phyloP scores from a whole-genome alignment of 2,329 filamentous ascomycete genomes.

The Ilyonectria destructans region DNA sequence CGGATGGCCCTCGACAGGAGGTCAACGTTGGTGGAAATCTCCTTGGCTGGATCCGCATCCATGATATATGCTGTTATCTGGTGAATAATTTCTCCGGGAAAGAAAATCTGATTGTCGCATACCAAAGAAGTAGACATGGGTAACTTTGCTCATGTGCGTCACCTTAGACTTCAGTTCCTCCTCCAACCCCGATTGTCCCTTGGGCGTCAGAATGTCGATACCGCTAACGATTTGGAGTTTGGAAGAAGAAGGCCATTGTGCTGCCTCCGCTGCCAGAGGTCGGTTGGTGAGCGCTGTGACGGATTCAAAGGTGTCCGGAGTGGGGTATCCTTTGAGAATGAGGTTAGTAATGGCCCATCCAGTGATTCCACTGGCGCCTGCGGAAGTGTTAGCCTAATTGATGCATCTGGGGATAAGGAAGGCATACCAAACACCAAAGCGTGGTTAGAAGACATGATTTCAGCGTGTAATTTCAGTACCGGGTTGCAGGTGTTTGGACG shows the following conservation, averaged over 20 bases:
- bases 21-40: conserved; percentile 55
- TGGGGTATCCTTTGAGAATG: conserved; percentile 63
- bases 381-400: conserved; percentile 37
- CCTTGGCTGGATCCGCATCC: conserved; percentile 52
- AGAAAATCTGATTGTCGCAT: conserved; percentile 9
- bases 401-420: not conserved
- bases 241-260: conserved; percentile 50
- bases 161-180: conserved; percentile 54
- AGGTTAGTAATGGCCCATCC: conserved; percentile 67
- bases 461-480: not conserved
- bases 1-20: conserved; percentile 58
- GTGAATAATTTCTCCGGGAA: not conserved
- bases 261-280: conserved; percentile 50
- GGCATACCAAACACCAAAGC: conserved; percentile 43
- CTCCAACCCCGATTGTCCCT: conserved; percentile 50
- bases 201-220: conserved; percentile 54
- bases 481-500: not conserved
- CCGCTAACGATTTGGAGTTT: conserved; percentile 55
- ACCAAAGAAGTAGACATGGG: conserved; percentile 63
- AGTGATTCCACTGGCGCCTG: conserved; percentile 64
- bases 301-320: conserved; percentile 59
- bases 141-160: conserved; percentile 56
- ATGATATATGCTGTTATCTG: conserved; percentile 53
- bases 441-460: conserved; percentile 41
- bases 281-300: conserved; percentile 66